Conservation (phyloP, 495 filamentous ascomycete genomes). For the Penicillium bialowiezense region DNA sequence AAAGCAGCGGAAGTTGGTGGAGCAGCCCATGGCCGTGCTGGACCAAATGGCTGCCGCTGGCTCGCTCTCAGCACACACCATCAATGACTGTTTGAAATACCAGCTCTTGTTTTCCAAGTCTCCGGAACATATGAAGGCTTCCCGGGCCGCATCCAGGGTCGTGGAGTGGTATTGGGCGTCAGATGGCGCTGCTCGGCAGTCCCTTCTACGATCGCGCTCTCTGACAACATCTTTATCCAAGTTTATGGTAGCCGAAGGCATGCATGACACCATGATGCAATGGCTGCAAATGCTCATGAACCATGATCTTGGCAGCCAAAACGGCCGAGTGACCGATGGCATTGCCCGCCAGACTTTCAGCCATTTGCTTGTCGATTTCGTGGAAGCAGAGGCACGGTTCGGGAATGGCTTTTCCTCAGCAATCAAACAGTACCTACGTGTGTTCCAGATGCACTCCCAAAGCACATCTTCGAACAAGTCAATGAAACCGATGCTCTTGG, state of each 20-base stretch:
- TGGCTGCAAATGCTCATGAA: conserved; percentile 36
- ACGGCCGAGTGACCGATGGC: conserved; percentile 22
- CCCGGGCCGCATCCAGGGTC: conserved; percentile 32
- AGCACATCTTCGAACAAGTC: conserved; percentile 10
- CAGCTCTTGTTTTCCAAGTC: conserved; percentile 31
- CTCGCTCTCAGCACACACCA: conserved; percentile 17
- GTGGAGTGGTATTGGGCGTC: conserved; percentile 44
- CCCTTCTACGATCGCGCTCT: conserved; percentile 25
- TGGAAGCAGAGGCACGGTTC: conserved; percentile 34
- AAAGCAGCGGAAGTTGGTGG: conserved; percentile 17
- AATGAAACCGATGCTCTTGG: conserved; percentile 21
- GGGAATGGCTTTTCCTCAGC: conserved; percentile 33
- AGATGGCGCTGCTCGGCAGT: conserved; percentile 22
- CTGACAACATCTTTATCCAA: conserved; percentile 24
- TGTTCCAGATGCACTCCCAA: conserved; percentile 19
- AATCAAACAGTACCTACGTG: conserved; percentile 27
- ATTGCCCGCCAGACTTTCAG: conserved; percentile 20
- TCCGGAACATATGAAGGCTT: conserved; percentile 28
- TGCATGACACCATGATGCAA: conserved; percentile 29
- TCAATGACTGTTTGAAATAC: conserved; percentile 30
- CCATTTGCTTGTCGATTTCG: conserved; percentile 26
- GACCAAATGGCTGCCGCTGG: conserved; percentile 42
- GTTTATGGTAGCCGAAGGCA: conserved; percentile 40
- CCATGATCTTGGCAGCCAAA: conserved; percentile 26
- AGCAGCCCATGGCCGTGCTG: conserved; percentile 39